Evolutionary conservation across 306 rosid species (phyloP), one percentile per base, ranked within the genome.

Genomic region (Lathyrus sativus): DNA sequence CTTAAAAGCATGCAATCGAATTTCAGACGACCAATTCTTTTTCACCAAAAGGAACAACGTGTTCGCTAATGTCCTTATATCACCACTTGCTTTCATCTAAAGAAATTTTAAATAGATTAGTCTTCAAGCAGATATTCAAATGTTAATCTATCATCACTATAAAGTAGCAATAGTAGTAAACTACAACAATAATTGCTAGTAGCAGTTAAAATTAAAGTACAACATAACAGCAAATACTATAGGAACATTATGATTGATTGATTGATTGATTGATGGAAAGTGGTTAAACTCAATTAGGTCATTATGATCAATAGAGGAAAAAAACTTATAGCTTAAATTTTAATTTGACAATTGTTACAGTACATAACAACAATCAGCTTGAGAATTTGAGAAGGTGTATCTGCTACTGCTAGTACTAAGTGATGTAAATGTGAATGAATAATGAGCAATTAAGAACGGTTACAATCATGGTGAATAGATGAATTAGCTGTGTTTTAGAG

Each of bases 1-100:
- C 81, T 90, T 93, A 69, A 84, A 85, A n/a, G 99, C 96, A 65
- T 93, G 99, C 80, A 93, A 73, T 76, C 97, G 92, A 69, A 93
- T 93, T 83, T 86, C 99, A 10, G 95, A 79, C n/a, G 99, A 87
- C 96, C 96, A 88, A 26, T 90, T 86, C 80, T 79, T 93, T 57
- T 80, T 90, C 39, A 88, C 99, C 75, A 93, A 70, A 78, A 78
- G 75, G 73, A 90, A 83, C 4, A 96, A 81, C 19, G 89, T 81
- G 81, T 78, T 93, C 22, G 90, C 99, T 83, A 93, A 78, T 65
- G 76, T 64, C 53, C 88, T 80, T 56, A 87, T 61, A 62, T 90
- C 92, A 70, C 97, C 99, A 72, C 97, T 96, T 2, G 85, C 43
- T 79, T 90, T 90, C 61, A 88, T 61, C 99, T 93, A 84, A 50